phyloP scores from a whole-genome alignment of 495 filamentous ascomycete species.

The Pyronema omphalodes region DNA sequence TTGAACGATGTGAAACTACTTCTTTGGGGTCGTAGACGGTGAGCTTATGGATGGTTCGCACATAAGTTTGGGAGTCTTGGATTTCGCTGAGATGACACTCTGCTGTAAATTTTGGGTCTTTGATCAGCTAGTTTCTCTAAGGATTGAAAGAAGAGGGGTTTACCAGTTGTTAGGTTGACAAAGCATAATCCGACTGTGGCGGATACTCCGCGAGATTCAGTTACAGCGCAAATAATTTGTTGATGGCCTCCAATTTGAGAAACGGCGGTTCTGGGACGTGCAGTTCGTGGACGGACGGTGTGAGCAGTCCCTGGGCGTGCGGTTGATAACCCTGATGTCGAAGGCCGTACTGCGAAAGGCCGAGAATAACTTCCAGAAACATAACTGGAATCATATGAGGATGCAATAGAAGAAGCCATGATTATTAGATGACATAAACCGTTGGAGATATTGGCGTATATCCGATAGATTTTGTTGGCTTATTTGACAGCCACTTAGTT shows the following conservation, averaged over 20 bases:
- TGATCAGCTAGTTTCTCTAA: not conserved
- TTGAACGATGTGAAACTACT: constrained; percentile 7
- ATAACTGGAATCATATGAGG: too few species aligned
- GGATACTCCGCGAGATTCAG: constrained; percentile 68
- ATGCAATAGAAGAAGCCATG: too few species aligned
- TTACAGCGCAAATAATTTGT: constrained; percentile 74
- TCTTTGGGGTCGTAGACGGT: constrained; percentile 57
- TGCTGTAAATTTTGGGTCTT: constrained; percentile 10
- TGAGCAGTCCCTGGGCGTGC: constrained; percentile 19
- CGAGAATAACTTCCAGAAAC: too few species aligned
- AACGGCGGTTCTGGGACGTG: constrained; percentile 48
- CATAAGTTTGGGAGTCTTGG: constrained; percentile 74
- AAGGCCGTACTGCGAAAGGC: too few species aligned
- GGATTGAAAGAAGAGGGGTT: not conserved
- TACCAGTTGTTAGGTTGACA: constrained; percentile 61
- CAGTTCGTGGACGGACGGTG: constrained; percentile 25
- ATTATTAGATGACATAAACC: too few species aligned
- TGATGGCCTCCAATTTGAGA: constrained; percentile 44
- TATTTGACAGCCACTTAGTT: too few species aligned
- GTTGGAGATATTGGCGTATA: too few species aligned
- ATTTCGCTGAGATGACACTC: constrained; percentile 79
- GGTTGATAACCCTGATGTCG: not conserved
- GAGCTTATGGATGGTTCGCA: constrained; percentile 66
- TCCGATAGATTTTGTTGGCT: too few species aligned
- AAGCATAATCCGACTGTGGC: constrained; percentile 80